These are phyloP conservation scores for Alternaria ethzedia DNA, from an alignment of 2,329 filamentous ascomycete genomes.

Conservation along the genomic window DNA sequence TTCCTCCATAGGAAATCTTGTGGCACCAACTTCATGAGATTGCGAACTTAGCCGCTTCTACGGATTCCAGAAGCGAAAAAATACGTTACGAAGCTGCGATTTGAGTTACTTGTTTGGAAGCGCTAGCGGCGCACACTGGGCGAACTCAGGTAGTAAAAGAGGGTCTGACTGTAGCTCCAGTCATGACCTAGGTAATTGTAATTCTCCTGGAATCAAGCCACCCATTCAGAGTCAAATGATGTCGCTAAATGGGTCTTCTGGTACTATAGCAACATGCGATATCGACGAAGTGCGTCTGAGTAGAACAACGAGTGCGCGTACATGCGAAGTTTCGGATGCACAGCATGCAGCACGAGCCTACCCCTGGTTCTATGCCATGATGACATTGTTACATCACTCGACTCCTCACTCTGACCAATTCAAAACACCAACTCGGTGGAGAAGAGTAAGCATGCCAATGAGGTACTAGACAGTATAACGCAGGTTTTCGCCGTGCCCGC, in stretches of 20 bases:
- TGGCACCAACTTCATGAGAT: too few species aligned
- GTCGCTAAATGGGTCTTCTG: background rate
- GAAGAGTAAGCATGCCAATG: background rate
- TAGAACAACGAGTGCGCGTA: background rate
- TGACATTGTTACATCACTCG: background rate
- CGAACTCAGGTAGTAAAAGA: background rate
- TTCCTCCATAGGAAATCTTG: background rate
- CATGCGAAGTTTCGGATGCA: background rate
- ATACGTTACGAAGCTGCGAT: background rate
- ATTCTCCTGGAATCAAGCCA: background rate
- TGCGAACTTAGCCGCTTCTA: background rate
- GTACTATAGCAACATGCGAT: background rate
- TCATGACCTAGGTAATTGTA: background rate
- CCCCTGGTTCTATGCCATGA: background rate
- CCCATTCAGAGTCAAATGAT: background rate
- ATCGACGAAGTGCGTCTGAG: background rate
- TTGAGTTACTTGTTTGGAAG: background rate
- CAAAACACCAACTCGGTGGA: background rate
- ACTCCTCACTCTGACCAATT: background rate
- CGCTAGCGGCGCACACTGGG: background rate
- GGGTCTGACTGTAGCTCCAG: background rate
- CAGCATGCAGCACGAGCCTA: background rate
- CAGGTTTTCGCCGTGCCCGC: background rate
- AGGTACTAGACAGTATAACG: background rate
- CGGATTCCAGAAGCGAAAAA: background rate